Base-by-base conservation (phyloP, 2,329 filamentous ascomycete genomes). In the Cadophora sp. region DNA sequence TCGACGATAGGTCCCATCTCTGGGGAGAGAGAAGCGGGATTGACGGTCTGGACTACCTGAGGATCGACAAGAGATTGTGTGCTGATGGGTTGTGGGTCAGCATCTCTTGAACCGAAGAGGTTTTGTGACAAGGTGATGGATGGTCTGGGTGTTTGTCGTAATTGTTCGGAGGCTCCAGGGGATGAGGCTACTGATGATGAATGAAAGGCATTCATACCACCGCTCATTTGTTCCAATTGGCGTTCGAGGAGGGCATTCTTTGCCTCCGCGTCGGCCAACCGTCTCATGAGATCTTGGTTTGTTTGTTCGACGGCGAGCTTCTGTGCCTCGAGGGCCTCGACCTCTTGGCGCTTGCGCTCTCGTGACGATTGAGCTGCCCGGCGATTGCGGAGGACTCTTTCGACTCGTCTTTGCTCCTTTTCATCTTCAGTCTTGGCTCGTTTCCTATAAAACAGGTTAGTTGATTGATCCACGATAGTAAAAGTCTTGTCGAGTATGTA, bases 401-500 rank as follows among this genome's bases (percentile, higher is more conserved):
- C 96, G 64, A 98, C 96, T 69, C 96, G 92, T 53, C 96, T 91
- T 81, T 99, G 96, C 81, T 98, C 96, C 83, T 99, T 99, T 81
- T 99, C 96, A 76, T 97, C 96, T 76, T 97, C 95, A 2, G 96
- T 99, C 87, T 98, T 99, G 74, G 96, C 96, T 70, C 96, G 93
- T 88, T 99, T 99, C 73, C 92, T 93, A 70, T 0, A 20, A 41
- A 58, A 30, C 13, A 53, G 45, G 59, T 75, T 73, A 75, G 72
- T 60, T 50, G 47, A 62, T 43, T 56, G 58, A 16, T 68, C 41
- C 8, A 64, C 16, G 6, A 65, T 64, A 7, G 20, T 65, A 36
- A 65, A 59, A 1, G 24, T 47, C 7, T 27, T 48, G 48, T 65
- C 47, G 22, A 59, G 33, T 47, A 69, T 83, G 76, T 87, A 92